phyloP scores from a whole-genome alignment of 2,329 filamentous ascomycete genomes.

The Byssothecium circinans region DNA sequence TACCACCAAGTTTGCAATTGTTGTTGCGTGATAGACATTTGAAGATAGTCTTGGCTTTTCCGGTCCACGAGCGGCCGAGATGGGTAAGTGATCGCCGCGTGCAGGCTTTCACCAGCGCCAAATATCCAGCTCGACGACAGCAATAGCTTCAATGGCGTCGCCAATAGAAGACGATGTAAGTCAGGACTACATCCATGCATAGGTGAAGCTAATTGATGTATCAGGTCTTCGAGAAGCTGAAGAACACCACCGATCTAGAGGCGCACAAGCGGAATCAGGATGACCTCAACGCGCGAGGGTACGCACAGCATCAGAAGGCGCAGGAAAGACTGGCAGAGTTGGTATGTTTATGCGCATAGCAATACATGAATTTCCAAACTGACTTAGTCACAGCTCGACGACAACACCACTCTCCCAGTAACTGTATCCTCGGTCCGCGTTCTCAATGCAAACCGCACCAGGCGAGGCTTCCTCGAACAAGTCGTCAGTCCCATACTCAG shows the following conservation, averaged over 20 bases:
- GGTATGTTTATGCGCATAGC: slow-evolving; percentile 47
- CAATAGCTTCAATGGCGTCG: slow-evolving; percentile 47
- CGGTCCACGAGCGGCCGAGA: neutral
- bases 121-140: slow-evolving; percentile 27
- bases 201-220: slow-evolving; percentile 14
- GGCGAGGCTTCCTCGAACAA: slow-evolving; percentile 77
- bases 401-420: slow-evolving; percentile 84
- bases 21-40: neutral
- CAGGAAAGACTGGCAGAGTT: slow-evolving; percentile 66
- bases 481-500: slow-evolving; percentile 78
- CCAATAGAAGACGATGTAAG: slow-evolving; percentile 52
- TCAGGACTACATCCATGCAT: neutral
- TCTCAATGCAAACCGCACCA: slow-evolving; percentile 80
- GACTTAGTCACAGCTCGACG: slow-evolving; percentile 60
- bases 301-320: slow-evolving; percentile 62
- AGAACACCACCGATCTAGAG: slow-evolving; percentile 60
- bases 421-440: slow-evolving; percentile 84
- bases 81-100: neutral
- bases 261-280: slow-evolving; percentile 62
- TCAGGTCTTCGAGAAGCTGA: slow-evolving; percentile 63
- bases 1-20: too few relatives aligned
- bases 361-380: neutral
- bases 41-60: neutral
- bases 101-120: slow-evolving; percentile 27
- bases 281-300: slow-evolving; percentile 61